Percentiles rank a stretch among this genome's conserved stretches.
These are phyloP conservation scores for Lipomyces spencermartinsiae DNA, from an alignment of 805 yeast species.

Conservation along the genomic window DNA sequence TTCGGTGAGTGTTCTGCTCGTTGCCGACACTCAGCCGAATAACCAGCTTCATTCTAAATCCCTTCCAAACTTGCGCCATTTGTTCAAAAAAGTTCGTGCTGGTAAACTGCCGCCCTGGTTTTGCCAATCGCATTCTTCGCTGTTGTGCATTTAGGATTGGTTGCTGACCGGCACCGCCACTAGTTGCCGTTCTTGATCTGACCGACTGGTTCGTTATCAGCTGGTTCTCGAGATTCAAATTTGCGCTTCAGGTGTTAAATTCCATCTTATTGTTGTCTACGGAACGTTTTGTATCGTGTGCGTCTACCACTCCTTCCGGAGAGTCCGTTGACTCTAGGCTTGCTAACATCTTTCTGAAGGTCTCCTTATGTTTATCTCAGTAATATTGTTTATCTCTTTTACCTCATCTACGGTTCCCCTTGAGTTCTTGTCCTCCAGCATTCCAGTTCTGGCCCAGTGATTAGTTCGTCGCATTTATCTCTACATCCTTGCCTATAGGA, in stretches of 20 bases:
- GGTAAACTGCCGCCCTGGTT: not conserved
- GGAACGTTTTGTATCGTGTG: not conserved
- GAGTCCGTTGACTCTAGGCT: not conserved
- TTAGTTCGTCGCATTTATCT: not conserved
- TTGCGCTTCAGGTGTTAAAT: not conserved
- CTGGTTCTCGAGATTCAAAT: not conserved
- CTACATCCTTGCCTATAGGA: conserved; percentile 7
- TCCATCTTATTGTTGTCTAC: not conserved
- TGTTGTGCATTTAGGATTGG: not conserved
- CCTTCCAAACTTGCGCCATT: not conserved
- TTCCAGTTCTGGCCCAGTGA: conserved; percentile 1
- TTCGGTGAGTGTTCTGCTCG: not conserved
- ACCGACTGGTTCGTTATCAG: not conserved
- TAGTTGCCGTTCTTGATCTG: not conserved
- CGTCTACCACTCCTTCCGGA: not conserved
- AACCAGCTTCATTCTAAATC: not conserved
- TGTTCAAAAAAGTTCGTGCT: not conserved
- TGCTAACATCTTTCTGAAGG: not conserved
- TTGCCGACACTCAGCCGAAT: not conserved
- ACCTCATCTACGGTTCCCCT: not conserved
- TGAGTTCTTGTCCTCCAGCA: conserved; percentile 4
- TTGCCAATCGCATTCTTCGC: not conserved
- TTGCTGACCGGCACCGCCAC: not conserved
- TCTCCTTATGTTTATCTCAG: not conserved
- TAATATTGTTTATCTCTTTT: not conserved